A percentile compares a stretch with the other conserved stretches of the same genome.
phyloP scores from a whole-genome alignment of 371 early-diverging fungal genomes.

The Mortierella sp. region DNA sequence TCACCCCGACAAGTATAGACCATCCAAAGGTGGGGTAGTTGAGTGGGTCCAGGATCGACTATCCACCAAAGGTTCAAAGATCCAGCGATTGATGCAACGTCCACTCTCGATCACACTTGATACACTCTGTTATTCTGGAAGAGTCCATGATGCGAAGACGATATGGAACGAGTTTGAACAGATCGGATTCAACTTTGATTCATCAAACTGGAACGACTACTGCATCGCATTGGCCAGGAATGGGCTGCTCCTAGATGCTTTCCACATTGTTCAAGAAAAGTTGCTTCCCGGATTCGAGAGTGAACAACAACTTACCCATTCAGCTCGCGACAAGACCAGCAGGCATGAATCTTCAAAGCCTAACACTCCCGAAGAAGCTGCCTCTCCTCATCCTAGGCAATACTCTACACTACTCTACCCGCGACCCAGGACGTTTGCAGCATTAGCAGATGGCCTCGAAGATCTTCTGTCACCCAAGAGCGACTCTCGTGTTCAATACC shows the following conservation, averaged over 20 bases:
- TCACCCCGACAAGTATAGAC: constrained; percentile 9
- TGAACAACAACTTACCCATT: not conserved
- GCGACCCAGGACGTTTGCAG: constrained; percentile 52
- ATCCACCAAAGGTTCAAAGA: constrained; percentile 32
- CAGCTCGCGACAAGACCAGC: not conserved
- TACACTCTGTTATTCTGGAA: constrained; percentile 44
- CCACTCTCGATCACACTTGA: constrained; percentile 47
- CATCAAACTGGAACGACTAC: constrained; percentile 53
- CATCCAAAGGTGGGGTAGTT: constrained; percentile 7
- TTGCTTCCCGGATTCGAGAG: constrained; percentile 27
- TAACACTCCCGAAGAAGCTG: not conserved
- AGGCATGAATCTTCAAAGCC: constrained; percentile 9
- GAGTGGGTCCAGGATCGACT: constrained; percentile 31
- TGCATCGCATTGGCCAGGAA: constrained; percentile 44
- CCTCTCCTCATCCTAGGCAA: not conserved
- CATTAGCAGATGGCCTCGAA: constrained; percentile 39
- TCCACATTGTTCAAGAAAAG: constrained; percentile 28
- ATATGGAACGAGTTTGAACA: constrained; percentile 33
- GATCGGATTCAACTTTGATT: constrained; percentile 37
- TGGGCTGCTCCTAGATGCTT: constrained; percentile 36
- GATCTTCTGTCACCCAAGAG: constrained; percentile 26
- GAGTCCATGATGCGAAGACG: constrained; percentile 30
- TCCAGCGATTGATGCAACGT: constrained; percentile 33
- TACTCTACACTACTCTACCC: constrained; percentile 26
- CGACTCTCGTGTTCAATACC: constrained; percentile 1